Base-by-base conservation (phyloP, 129 eudicot species). In the Helichrysum umbraculigerum region DNA sequence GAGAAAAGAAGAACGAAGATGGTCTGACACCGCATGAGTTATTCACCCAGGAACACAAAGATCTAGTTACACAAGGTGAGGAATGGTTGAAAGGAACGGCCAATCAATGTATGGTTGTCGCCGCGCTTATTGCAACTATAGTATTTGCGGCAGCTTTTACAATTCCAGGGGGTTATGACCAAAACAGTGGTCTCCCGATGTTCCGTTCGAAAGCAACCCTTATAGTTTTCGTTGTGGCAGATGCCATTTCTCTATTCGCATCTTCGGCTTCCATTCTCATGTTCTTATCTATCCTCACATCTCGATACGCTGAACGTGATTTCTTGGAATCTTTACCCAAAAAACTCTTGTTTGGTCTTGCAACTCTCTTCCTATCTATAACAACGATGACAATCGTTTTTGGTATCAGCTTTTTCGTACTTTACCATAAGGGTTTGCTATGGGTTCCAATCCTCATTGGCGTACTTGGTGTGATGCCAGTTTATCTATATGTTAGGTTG, bases 101-200 rank as follows among this genome's bases (percentile, higher is more conserved):
- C 2, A 68, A 58, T 22, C 85, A 86, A 50, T 83, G 85, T 74
- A 86, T 77, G 78, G 70, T 86, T 6, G 83, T 80, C 19, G 83
- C 90, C 0, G 60, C 85, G 0, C 83, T 86, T 4, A 74, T 83
- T 21, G 77, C 90, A 17, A 72, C 83, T 0, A 81, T 86, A 14
- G 77, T 81, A 34, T 86, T 86, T 77, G 83, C 85, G 2, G 84
- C 87, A 4, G 76, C 73, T 9, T 80, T 83, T 54, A 83, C 87
- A 0, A 81, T 83, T 14, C 90, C 85, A 0, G 83, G 83, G 33
- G 86, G 89, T 5, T 70, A 79, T 25, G 60, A 29, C n/a, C 59
- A 70, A n/a, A 59, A 39, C 11, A 50, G 20, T 17, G 85, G 85
- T 22, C 4, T 30, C 34, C 77, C 81, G 7, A 16, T 63, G 1